A percentile compares a stretch with the other conserved stretches of the same genome.
Evolutionary conservation across 192 early-diverging fungal species (phyloP).

Genomic region (Rhizoclosmatium globosum): DNA sequence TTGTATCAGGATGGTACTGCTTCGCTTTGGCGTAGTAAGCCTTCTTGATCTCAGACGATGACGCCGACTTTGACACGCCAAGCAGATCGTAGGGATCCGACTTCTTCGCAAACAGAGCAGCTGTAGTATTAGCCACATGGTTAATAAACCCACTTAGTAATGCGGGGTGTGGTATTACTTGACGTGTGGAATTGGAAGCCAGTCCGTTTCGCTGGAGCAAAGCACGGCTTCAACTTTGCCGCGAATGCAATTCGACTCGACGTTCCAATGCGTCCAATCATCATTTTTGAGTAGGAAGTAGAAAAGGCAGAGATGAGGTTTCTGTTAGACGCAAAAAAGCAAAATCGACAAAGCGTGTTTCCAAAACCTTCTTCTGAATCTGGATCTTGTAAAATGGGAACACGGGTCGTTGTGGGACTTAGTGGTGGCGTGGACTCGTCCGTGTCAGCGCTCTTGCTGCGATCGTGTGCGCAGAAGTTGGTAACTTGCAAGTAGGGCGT

Average conservation of each 20-base stretch:
- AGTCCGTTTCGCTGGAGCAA: neutral
- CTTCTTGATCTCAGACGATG: conserved; percentile 92
- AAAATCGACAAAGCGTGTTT: neutral
- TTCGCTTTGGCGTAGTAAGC: conserved; percentile 97
- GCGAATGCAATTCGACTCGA: neutral
- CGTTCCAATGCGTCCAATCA: neutral
- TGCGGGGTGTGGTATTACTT: neutral
- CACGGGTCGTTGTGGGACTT: conserved; percentile 80
- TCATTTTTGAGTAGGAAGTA: neutral
- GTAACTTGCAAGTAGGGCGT: neutral
- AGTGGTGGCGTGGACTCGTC: conserved; percentile 96
- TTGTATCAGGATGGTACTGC: conserved; percentile 98
- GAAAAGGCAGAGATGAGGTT: neutral
- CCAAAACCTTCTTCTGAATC: no score
- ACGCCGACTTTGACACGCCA: conserved; percentile 81
- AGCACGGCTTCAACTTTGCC: neutral
- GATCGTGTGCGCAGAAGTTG: conserved; percentile 27
- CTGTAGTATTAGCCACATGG: neutral
- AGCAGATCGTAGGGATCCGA: conserved; percentile 88
- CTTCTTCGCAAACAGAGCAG: conserved; percentile 44
- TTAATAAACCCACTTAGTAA: neutral
- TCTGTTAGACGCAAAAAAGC: neutral
- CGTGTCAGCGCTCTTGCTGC: conserved; percentile 81
- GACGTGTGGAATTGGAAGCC: conserved; percentile 1
- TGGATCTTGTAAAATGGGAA: neutral